A percentile compares a stretch with the other conserved stretches of the same genome.
Conservation (phyloP, 2,329 filamentous ascomycete species). For the Nigrospora oryzae region DNA sequence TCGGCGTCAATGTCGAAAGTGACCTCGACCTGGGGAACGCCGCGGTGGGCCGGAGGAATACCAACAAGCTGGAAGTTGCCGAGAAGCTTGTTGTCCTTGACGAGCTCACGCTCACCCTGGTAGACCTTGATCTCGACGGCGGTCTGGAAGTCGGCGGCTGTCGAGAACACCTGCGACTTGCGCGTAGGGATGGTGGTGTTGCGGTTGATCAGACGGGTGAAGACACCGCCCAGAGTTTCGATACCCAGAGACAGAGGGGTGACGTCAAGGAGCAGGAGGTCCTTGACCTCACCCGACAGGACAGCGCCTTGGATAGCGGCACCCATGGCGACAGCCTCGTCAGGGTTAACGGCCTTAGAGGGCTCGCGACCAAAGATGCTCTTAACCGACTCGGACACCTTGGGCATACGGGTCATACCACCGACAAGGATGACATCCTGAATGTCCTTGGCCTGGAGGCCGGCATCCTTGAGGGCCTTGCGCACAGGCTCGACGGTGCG, state of each 20-base stretch:
- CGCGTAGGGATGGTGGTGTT: conserved; percentile 99
- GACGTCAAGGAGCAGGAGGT: conserved; percentile 90
- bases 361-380: conserved; percentile 92
- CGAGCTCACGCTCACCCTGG: conserved; percentile 99
- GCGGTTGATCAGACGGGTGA: conserved; percentile 96
- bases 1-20: conserved; percentile 98
- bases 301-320: conserved; percentile 96
- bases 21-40: conserved; percentile 93
- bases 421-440: conserved; percentile 97
- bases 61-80: conserved; percentile 99
- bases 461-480: conserved; percentile 94
- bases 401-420: conserved; percentile 99
- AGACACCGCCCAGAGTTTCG: conserved; percentile 95
- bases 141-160: conserved; percentile 95
- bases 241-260: conserved; percentile 96
- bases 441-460: conserved; percentile 84
- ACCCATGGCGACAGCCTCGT: conserved; percentile 96
- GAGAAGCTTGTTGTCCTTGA: conserved; percentile 96
- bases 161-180: conserved; percentile 98
- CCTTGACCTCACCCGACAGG: conserved; percentile 91
- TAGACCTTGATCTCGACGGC: conserved; percentile 99
- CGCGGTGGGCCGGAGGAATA: conserved; percentile 91
- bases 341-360: conserved; percentile 96
- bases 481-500: conserved; percentile 86
- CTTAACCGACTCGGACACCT: conserved; percentile 95